These are phyloP conservation scores for Suillus subalutaceus DNA, from an alignment of 768 basidiomycete species.

Conservation along the genomic window DNA sequence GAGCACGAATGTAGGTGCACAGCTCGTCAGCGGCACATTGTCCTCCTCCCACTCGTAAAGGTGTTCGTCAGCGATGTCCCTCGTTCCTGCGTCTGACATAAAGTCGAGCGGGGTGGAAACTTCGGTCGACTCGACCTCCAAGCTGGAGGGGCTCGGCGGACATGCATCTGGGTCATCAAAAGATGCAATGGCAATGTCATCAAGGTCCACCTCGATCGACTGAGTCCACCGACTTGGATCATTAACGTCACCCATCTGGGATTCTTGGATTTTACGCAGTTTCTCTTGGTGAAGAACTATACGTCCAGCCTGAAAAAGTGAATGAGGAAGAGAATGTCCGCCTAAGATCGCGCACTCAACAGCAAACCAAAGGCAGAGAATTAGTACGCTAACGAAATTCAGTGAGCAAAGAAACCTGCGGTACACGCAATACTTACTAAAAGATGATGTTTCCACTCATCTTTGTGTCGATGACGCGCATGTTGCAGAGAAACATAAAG, in stretches of 20 bases:
- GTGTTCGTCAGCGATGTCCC: not conserved
- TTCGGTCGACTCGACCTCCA: not conserved
- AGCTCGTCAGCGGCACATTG: not conserved
- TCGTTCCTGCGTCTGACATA: not conserved
- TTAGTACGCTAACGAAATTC: not conserved
- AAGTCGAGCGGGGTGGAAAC: not conserved
- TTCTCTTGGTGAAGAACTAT: not conserved
- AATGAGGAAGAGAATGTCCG: not conserved
- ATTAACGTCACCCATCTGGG: not conserved
- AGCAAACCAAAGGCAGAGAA: not conserved
- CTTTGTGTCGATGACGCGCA: conserved; percentile 15
- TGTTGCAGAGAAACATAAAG: conserved; percentile 21
- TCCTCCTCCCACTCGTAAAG: not conserved
- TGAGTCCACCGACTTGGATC: not conserved
- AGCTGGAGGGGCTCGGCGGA: not conserved
- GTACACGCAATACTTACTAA: conserved; percentile 18
- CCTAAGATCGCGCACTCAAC: not conserved
- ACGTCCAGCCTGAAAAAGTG: not conserved
- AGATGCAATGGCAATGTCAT: not conserved
- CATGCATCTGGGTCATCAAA: not conserved
- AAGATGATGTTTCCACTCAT: conserved; percentile 25
- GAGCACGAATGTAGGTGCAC: not conserved
- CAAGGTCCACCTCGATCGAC: not conserved
- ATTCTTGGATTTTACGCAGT: not conserved
- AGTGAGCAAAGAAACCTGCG: not conserved